Conservation (phyloP, 2,329 filamentous ascomycete genomes). For the Aspergillus thermomutatus region DNA sequence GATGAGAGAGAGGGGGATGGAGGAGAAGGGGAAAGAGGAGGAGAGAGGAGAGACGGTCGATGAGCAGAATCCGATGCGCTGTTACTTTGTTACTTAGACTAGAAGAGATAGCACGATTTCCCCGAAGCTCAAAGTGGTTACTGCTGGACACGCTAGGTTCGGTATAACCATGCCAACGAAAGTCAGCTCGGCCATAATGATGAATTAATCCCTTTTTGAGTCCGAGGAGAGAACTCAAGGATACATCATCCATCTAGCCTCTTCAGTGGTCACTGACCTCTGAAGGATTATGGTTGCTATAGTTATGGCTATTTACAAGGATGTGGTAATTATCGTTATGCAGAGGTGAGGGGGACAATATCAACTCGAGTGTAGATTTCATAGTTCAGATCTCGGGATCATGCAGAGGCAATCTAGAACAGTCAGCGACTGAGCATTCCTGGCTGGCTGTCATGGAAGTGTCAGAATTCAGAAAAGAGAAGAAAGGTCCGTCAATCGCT, state of each 20-base stretch:
- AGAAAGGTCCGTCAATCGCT: background rate
- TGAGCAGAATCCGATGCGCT: too few relatives aligned
- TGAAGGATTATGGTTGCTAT: background rate
- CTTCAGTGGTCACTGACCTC: background rate
- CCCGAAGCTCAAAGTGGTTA: too few relatives aligned
- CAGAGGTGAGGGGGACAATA: background rate
- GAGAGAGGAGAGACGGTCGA: background rate
- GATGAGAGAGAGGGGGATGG: background rate
- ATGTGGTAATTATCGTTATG: background rate
- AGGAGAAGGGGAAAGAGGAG: conserved; percentile 1
- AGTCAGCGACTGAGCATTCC: background rate
- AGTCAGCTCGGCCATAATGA: background rate
- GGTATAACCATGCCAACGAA: background rate
- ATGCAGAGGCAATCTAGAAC: background rate
- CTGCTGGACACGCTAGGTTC: too few relatives aligned
- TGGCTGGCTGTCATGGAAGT: background rate
- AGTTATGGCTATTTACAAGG: conserved; percentile 1
- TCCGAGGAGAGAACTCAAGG: background rate
- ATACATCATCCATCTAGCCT: background rate
- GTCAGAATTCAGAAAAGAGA: too few relatives aligned
- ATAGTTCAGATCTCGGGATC: background rate
- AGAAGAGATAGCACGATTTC: background rate
- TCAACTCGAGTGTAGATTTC: conserved; percentile 1
- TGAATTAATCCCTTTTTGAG: background rate
- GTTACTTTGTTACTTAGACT: too few relatives aligned